Conservation (phyloP, 208 protist species). For the Paratrypanosoma confusum region DNA sequence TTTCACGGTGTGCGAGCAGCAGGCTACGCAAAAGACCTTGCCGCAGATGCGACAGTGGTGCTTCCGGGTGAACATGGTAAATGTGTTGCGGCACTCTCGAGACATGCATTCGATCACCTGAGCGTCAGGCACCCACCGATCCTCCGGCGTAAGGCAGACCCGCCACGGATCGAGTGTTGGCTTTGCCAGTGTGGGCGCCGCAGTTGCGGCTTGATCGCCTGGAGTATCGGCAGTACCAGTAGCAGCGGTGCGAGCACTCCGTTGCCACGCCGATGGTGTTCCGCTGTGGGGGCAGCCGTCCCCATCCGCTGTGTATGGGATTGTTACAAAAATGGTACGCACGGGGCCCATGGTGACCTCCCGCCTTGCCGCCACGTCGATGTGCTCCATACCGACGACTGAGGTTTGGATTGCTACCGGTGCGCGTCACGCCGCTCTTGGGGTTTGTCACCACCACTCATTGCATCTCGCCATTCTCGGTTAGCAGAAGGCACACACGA, state of each 20-base stretch:
- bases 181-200: too few relatives aligned
- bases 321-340: background rate
- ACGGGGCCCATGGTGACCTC: background rate
- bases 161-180: slow-evolving; percentile 31
- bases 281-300: background rate
- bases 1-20: slow-evolving; percentile 38
- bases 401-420: too few relatives aligned
- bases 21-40: slow-evolving; percentile 61
- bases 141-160: slow-evolving; percentile 42
- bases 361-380: background rate
- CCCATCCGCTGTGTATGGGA: background rate
- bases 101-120: slow-evolving; percentile 76
- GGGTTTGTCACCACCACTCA: too few relatives aligned
- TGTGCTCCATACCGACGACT: too few relatives aligned
- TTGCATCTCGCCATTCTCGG: too few relatives aligned
- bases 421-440: too few relatives aligned
- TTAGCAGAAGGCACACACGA: too few relatives aligned
- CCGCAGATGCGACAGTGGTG: slow-evolving; percentile 75
- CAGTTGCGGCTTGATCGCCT: too few relatives aligned
- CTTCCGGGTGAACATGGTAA: slow-evolving; percentile 73
- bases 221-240: background rate
- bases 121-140: slow-evolving; percentile 61
- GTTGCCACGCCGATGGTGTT: background rate
- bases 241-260: background rate
- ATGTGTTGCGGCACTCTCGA: slow-evolving; percentile 57